Base-by-base conservation (phyloP, 2,329 filamentous ascomycete genomes). In the Aspergillus proliferans region DNA sequence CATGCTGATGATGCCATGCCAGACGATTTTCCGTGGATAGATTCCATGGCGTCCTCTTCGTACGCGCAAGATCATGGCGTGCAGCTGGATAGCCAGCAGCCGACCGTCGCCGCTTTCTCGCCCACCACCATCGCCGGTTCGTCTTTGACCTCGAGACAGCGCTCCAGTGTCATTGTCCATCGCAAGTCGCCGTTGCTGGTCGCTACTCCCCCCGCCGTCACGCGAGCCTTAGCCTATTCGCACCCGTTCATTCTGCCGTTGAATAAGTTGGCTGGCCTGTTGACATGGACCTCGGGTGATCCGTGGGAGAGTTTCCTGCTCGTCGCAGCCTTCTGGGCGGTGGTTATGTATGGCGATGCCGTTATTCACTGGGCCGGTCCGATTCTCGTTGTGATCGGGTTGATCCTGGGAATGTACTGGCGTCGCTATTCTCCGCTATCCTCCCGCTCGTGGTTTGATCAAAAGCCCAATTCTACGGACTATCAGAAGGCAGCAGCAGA, bases 221-320 rank as follows among this genome's bases (percentile, higher is more conserved):
- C 93, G 2, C 83, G 93, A 59, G 91, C 92, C 12, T 79, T 98
- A 52, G 92, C 92, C 55, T 96, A 97, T 68, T 95, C 91, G 55
- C 92, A 98, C 66, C 91, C 93, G 0, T 97, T 96, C 66, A 77
- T 98, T 6, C 76, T 95, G 6, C 90, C 91, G 5, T 75, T 97
- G 49, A 97, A 96, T 68, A 87, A 86, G 64, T 71, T 95, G 14
- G 86, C 81, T 2, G 93, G 92, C 0, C 74, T 98, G 52, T 65
- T 98, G 54, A 95, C 88, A 72, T 98, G 93, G 93, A 95, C 89
- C 7, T 91, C 87, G 1, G 87, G 82, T 36, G 93, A 98, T 66
- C 84, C 91, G 0, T 98, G 92, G 92, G 90, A 97, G 76, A 96
- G 91, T 76, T 98, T 97, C 64, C 76, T 98, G 52, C 69, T 98